Conservation (phyloP, 495 filamentous ascomycete species). For the Hyaloscypha finlandica region DNA sequence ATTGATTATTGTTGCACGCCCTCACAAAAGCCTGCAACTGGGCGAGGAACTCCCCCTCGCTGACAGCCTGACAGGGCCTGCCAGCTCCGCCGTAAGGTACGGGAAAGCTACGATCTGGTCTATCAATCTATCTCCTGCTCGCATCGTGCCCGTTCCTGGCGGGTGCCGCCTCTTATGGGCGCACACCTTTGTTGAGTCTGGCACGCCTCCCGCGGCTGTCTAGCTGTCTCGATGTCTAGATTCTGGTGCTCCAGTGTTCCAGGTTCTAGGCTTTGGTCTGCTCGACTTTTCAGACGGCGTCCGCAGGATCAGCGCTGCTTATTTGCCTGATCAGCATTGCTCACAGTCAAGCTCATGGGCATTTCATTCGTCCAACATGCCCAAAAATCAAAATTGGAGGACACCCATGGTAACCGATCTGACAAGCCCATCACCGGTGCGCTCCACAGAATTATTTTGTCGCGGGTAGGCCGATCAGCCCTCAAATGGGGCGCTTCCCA, state of each 20-base stretch:
- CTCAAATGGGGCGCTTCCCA: slow-evolving; percentile 12
- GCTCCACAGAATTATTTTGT: slow-evolving; percentile 18
- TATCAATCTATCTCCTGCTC: neutral
- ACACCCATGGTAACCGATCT: slow-evolving; percentile 14
- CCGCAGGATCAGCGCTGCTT: slow-evolving; percentile 31
- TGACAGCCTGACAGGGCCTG: slow-evolving; percentile 5
- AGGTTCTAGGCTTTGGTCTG: slow-evolving; percentile 14
- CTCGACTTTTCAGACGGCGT: slow-evolving; percentile 14
- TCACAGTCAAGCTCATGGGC: slow-evolving; percentile 9
- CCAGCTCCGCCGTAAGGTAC: slow-evolving; percentile 18
- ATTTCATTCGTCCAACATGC: slow-evolving; percentile 16
- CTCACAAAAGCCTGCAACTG: slow-evolving; percentile 6
- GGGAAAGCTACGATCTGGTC: slow-evolving; percentile 17
- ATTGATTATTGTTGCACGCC: slow-evolving; percentile 1
- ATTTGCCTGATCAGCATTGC: slow-evolving; percentile 26
- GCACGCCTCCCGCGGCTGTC: neutral
- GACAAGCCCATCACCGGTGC: neutral
- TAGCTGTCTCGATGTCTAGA: neutral
- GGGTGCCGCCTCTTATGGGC: neutral
- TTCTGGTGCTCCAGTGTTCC: neutral
- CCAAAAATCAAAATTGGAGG: slow-evolving; percentile 20
- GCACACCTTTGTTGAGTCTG: neutral
- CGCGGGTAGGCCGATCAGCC: slow-evolving; percentile 21
- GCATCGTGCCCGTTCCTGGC: slow-evolving; percentile 18
- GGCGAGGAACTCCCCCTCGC: neutral